Evolutionary conservation across 2,329 filamentous ascomycete species (phyloP), one percentile per base, ranked within the genome.

Genomic region (Apiospora saccharicola): DNA sequence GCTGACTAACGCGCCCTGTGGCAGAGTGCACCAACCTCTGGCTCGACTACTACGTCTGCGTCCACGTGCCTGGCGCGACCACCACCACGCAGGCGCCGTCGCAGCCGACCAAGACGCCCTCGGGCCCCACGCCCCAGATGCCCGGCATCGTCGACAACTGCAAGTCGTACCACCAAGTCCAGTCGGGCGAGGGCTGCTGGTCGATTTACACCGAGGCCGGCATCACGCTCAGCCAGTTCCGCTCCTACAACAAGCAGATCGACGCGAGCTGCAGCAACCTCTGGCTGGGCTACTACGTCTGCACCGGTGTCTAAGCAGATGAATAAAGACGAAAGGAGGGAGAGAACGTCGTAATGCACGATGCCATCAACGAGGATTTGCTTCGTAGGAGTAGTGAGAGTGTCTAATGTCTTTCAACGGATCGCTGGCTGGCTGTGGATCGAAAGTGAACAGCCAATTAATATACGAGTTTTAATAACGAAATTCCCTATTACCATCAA

Each of bases 241-340:
- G 69, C 41, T 26, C 69, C 37, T 79, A 78, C 71, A 84, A 84
- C 74, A 71, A 76, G 30, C 64, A 76, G 34, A 71, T 84, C 10
- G 74, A 80, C 70, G 70, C 72, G 0, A 70, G 75, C 49, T 84
- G 81, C 76, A 75, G 72, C 53, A 83, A 83, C 74, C 75, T 83
- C 26, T 82, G 80, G 81, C 73, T 77, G 44, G 80, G 78, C 8
- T 82, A 80, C 70, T 75, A 75, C 53, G 82, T 83, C 75, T 84
- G 82, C 73, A 76, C 80, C 44, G 72, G 71, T 6, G 73, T 71
- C 34, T 75, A 70, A 72, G 67, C 37, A 7, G 44, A 6, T 1
- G 8, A 10, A 47, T 4, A 22, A 2, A n/a, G 19, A 47, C 19
- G n/a, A 47, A 22, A 19, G 22, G 6, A 22, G 46, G 5, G 46